phyloP scores from a whole-genome alignment of 1,284 basidiomycete species.

The Ceratobasidium sp. region DNA sequence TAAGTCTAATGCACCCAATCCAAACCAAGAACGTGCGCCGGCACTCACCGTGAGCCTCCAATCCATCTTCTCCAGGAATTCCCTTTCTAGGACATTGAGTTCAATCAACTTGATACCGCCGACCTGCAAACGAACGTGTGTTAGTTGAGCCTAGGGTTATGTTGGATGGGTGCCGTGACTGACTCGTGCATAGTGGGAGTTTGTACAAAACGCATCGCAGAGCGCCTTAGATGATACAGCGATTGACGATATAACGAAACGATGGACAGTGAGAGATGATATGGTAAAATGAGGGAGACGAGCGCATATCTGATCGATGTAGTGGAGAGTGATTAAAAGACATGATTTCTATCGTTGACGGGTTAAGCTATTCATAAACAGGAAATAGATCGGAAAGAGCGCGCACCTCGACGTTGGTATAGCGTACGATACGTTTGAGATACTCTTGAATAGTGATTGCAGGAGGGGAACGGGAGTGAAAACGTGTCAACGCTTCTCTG shows the following conservation, averaged over 20 bases:
- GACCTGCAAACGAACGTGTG: conserved; percentile 67
- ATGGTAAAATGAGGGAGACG: conserved; percentile 89
- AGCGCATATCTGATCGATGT: conserved; percentile 94
- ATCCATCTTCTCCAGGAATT: conserved; percentile 90
- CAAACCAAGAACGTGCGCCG: conserved; percentile 52
- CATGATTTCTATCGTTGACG: conserved; percentile 77
- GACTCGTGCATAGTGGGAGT: conserved; percentile 81
- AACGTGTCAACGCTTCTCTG: conserved; percentile 88
- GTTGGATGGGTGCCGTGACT: neutral
- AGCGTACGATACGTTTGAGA: conserved; percentile 89
- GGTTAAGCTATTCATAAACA: conserved; percentile 3
- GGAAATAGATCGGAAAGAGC: conserved; percentile 4
- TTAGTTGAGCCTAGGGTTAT: conserved; percentile 10
- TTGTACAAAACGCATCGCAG: conserved; percentile 94
- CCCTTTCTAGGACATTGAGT: conserved; percentile 92
- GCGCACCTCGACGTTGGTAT: conserved; percentile 91
- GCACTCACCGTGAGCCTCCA: conserved; percentile 90
- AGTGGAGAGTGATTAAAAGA: conserved; percentile 89
- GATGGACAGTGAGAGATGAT: conserved; percentile 94
- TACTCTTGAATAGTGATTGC: conserved; percentile 90
- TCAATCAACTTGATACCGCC: conserved; percentile 92
- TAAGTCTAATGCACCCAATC: conserved; percentile 29
- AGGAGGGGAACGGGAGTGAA: conserved; percentile 92
- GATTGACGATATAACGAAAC: conserved; percentile 92
- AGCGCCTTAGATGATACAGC: conserved; percentile 91